Percentiles rank a stretch among this genome's conserved stretches.
These are phyloP conservation scores for Trebouxia sp. DNA, from an alignment of 139 green algal species.

Conservation along the genomic window DNA sequence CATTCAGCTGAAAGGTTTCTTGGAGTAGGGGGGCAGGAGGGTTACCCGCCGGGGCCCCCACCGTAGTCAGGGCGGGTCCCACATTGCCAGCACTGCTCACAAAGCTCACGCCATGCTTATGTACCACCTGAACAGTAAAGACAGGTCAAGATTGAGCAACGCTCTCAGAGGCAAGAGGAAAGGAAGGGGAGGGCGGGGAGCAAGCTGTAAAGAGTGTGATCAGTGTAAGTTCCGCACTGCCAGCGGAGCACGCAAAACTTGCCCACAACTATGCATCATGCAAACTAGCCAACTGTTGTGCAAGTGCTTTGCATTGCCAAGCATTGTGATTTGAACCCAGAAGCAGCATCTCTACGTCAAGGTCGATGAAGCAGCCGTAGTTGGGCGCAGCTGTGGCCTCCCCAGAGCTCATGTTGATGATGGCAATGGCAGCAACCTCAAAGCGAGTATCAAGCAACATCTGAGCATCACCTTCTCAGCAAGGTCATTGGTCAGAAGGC, in stretches of 20 bases:
- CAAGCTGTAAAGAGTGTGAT: too few species aligned
- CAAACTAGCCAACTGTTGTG: too few species aligned
- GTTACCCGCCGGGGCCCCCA: conserved; percentile 78
- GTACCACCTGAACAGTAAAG: conserved; percentile 44
- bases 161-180: too few species aligned
- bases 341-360: conserved; percentile 69
- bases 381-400: conserved; percentile 71
- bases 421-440: conserved; percentile 40
- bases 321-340: too few species aligned
- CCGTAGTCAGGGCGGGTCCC: conserved; percentile 82
- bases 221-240: too few species aligned
- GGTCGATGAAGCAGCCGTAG: conserved; percentile 62
- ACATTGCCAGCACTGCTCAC: conserved; percentile 80
- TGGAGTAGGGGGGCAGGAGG: too few species aligned
- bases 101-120: conserved; percentile 86
- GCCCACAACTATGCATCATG: too few species aligned
- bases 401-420: conserved; percentile 88
- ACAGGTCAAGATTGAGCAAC: neutral
- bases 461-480: neutral
- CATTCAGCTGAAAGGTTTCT: neutral
- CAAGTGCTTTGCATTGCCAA: too few species aligned
- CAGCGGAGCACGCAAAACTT: too few species aligned
- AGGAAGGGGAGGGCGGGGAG: too few species aligned
- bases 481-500: neutral
- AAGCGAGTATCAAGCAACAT: neutral